phyloP scores from a whole-genome alignment of 306 rosid genomes.

The Begonia fuchsioides region DNA sequence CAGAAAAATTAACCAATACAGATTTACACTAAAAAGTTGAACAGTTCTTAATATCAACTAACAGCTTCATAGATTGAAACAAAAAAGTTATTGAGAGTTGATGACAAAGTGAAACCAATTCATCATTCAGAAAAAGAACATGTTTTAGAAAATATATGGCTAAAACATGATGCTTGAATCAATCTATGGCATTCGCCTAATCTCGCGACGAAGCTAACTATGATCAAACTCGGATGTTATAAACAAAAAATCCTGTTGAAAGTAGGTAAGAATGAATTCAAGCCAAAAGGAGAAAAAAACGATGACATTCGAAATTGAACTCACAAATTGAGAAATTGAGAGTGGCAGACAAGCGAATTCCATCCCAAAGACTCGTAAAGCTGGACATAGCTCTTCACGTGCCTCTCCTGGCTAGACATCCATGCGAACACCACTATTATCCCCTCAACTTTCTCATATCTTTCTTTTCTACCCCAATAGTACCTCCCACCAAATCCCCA shows the following conservation, averaged over 20 bases:
- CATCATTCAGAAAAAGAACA: too few species aligned
- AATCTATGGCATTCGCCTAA: background rate
- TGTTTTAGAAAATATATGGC: too few species aligned
- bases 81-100: too few species aligned
- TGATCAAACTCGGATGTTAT: background rate
- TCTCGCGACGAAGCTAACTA: background rate
- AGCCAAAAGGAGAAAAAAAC: conserved; percentile 1
- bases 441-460: conserved; percentile 38
- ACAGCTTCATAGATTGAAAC: too few species aligned
- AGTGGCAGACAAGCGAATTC: conserved; percentile 72
- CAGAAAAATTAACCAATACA: too few species aligned
- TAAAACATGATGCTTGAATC: too few species aligned
- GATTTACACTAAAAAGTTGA: too few species aligned
- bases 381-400: conserved; percentile 50
- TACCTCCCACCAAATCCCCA: conserved; percentile 88
- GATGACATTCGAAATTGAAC: conserved; percentile 12
- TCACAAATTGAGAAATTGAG: conserved; percentile 77
- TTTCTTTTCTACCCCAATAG: conserved; percentile 69
- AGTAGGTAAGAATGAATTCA: background rate
- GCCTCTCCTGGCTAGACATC: conserved; percentile 80
- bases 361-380: conserved; percentile 68
- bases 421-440: conserved; percentile 74
- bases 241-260: background rate
- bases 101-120: too few species aligned
- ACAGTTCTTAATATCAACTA: too few species aligned